Evolutionary conservation across 2,329 filamentous ascomycete species (phyloP).

Genomic region (Talaromyces albobiverticillius): DNA sequence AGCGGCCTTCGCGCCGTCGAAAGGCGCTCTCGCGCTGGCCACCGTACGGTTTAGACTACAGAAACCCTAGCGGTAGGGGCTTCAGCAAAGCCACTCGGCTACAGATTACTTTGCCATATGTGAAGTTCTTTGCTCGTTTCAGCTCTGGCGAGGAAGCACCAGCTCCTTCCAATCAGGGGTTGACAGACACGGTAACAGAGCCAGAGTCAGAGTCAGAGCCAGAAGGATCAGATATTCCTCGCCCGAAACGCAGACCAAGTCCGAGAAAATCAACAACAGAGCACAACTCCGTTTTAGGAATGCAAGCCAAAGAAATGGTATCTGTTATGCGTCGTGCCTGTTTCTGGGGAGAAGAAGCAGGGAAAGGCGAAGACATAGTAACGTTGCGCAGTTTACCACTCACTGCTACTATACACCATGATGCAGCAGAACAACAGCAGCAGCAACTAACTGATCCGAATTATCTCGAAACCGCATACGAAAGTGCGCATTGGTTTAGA

Average conservation of each 20-base stretch:
- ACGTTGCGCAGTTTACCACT: conserved; percentile 1
- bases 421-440: not conserved
- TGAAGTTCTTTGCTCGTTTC: conserved; percentile 24
- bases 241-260: not conserved
- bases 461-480: conserved; percentile 9
- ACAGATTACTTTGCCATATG: conserved; percentile 31
- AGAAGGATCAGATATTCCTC: no score
- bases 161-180: not conserved
- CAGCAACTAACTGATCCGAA: conserved; percentile 9
- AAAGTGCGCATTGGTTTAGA: conserved; percentile 11
- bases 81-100: conserved; percentile 22
- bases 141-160: no score
- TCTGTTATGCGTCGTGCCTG: conserved; percentile 42
- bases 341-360: conserved; percentile 42
- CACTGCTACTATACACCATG: not conserved
- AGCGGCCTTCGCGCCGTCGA: conserved; percentile 26
- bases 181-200: not conserved
- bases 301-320: conserved; percentile 41
- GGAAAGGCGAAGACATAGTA: conserved; percentile 36
- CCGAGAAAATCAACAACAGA: not conserved
- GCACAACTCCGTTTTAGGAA: conserved; percentile 27
- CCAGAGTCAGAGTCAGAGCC: no score
- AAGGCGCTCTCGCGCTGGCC: conserved; percentile 40
- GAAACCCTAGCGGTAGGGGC: conserved; percentile 19
- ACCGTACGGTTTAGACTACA: conserved; percentile 36